Percentiles rank a stretch among this genome's conserved stretches.
Evolutionary conservation across 352 stramenopile genomes (phyloP).

Genomic region (Plasmopara muralis): DNA sequence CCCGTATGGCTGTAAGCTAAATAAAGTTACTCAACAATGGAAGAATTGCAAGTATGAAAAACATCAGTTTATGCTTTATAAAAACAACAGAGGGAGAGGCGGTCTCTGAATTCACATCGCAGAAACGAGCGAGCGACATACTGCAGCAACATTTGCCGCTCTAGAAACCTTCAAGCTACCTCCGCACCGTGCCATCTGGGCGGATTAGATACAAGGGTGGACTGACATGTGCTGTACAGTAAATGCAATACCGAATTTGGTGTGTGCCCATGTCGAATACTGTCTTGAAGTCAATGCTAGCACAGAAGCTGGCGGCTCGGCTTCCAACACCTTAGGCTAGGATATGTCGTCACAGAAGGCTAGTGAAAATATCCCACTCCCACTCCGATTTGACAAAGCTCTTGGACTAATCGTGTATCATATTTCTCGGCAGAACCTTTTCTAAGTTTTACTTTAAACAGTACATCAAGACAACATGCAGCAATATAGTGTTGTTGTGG

Average conservation of each 20-base stretch:
- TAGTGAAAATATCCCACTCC: slow-evolving; percentile 26
- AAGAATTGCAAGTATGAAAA: not conserved
- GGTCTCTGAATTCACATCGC: slow-evolving; percentile 17
- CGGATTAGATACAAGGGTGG: slow-evolving; percentile 27
- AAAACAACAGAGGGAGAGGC: slow-evolving; percentile 16
- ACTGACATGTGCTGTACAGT: slow-evolving; percentile 8
- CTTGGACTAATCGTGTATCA: slow-evolving; percentile 14
- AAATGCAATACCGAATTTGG: too few species aligned
- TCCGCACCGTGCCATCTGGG: slow-evolving; percentile 3
- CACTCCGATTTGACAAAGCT: not conserved
- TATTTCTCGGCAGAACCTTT: too few species aligned
- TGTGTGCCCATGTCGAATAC: not conserved
- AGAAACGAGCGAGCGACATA: slow-evolving; percentile 28
- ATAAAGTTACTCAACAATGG: not conserved
- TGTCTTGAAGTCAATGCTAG: not conserved
- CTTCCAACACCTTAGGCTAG: slow-evolving; percentile 10
- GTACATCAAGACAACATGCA: too few species aligned
- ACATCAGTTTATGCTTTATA: slow-evolving; percentile 1
- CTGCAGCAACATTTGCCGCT: slow-evolving; percentile 8
- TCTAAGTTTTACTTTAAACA: too few species aligned
- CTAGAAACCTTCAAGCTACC: slow-evolving; percentile 9
- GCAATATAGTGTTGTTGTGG: too few species aligned
- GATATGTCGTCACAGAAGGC: slow-evolving; percentile 16
- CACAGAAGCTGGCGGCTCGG: slow-evolving; percentile 2
- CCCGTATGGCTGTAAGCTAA: not conserved